phyloP scores from a whole-genome alignment of 108 stramenopile species.

The Nitzschia inconspicua region DNA sequence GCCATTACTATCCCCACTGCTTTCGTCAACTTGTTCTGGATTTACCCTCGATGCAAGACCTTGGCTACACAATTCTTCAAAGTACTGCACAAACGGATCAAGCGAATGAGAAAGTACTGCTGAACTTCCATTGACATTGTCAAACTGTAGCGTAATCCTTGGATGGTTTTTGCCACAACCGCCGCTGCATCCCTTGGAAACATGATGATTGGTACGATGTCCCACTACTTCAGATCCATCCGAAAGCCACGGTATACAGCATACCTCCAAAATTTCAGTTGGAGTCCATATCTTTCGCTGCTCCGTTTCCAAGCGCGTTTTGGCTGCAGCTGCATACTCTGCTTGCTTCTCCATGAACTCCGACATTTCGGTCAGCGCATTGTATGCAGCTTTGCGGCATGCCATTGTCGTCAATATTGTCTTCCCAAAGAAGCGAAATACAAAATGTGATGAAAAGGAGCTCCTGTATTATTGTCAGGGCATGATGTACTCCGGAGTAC shows the following conservation, averaged over 20 bases:
- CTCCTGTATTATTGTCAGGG: too few species aligned
- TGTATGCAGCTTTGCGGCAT: neutral
- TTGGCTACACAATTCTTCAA: slow-evolving; percentile 24
- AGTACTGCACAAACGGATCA: slow-evolving; percentile 13
- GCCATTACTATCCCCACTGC: too few species aligned
- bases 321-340: neutral
- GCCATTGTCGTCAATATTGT: too few species aligned
- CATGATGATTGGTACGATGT: neutral
- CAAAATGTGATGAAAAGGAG: too few species aligned
- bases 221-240: neutral
- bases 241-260: neutral
- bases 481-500: too few species aligned
- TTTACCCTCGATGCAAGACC: neutral
- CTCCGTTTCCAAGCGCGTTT: neutral
- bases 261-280: neutral
- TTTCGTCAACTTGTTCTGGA: too few species aligned
- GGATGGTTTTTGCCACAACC: slow-evolving; percentile 1
- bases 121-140: neutral
- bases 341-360: neutral
- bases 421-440: too few species aligned
- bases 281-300: neutral
- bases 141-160: neutral
- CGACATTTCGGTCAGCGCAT: neutral
- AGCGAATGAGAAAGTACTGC: neutral
- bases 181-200: neutral